Conservation (phyloP, 2,329 filamentous ascomycete species). For the Hypoxylon sp. region DNA sequence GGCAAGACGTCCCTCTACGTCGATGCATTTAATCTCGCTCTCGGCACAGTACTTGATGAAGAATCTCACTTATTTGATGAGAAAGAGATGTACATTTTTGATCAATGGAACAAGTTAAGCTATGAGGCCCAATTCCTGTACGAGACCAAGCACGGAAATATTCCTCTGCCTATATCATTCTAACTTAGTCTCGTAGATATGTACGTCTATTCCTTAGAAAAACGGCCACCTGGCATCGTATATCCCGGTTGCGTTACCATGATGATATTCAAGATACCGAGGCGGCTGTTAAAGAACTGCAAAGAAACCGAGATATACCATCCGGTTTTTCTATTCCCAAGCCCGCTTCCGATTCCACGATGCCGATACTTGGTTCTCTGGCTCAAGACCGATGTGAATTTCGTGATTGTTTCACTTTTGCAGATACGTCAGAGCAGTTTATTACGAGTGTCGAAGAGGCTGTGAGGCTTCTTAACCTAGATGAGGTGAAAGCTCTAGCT, state of each 20-base stretch:
- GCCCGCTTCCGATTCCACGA: conserved; percentile 33
- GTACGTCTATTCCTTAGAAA: conserved; percentile 94
- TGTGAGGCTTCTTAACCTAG: conserved; percentile 82
- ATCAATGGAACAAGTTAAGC: conserved; percentile 77
- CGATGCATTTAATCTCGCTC: conserved; percentile 93
- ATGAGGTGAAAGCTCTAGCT: conserved; percentile 87
- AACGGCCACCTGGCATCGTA: conserved; percentile 90
- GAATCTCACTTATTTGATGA: conserved; percentile 90
- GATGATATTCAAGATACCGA: conserved; percentile 84
- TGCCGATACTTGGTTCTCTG: conserved; percentile 51
- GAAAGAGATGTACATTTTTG: conserved; percentile 82
- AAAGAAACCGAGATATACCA: conserved; percentile 71
- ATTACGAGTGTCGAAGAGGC: conserved; percentile 88
- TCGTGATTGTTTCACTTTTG: conserved; percentile 78
- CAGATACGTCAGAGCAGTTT: conserved; percentile 79
- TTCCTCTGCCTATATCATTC: conserved; percentile 20
- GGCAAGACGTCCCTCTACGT: conserved; percentile 94
- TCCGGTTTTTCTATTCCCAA: conserved; percentile 35
- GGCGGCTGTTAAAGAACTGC: conserved; percentile 75
- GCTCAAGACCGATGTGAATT: conserved; percentile 63
- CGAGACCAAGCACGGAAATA: conserved; percentile 52
- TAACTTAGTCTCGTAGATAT: conserved; percentile 70
- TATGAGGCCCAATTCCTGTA: conserved; percentile 95
- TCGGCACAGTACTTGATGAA: conserved; percentile 90
- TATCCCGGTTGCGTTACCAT: conserved; percentile 82